Percentiles rank a stretch among this genome's conserved stretches.
phyloP scores from a whole-genome alignment of 1,284 basidiomycete species.

The Irpex sp. region DNA sequence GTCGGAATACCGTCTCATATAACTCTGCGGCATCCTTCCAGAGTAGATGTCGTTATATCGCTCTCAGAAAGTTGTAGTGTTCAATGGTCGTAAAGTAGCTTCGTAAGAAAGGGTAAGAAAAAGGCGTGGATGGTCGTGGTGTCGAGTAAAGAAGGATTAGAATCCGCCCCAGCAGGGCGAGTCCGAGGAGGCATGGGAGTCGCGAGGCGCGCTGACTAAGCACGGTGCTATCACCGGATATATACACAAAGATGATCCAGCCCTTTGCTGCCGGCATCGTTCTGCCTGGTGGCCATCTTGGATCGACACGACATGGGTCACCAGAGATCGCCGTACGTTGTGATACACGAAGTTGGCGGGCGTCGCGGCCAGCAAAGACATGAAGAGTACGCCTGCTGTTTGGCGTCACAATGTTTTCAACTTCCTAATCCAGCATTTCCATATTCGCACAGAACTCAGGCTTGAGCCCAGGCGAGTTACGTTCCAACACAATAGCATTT shows the following conservation, averaged over 20 bases:
- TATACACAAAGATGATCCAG: not conserved
- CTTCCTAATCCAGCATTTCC: not conserved
- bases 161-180: not conserved
- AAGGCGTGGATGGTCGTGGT: slow-evolving; percentile 1
- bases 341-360: too few species aligned
- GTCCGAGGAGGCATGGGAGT: slow-evolving; percentile 1
- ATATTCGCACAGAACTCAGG: not conserved
- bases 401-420: not conserved
- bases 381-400: not conserved
- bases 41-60: too few species aligned
- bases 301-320: not conserved
- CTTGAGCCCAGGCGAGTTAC: not conserved
- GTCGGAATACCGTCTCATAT: slow-evolving; percentile 13
- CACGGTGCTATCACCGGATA: not conserved
- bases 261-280: not conserved
- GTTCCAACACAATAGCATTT: too few species aligned
- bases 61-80: not conserved
- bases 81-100: not conserved
- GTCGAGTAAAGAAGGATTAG: not conserved
- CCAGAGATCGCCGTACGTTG: too few species aligned
- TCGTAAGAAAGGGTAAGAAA: not conserved
- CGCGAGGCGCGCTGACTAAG: slow-evolving; percentile 9
- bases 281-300: not conserved
- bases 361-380: not conserved
- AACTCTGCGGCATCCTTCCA: slow-evolving; percentile 14